Base-by-base conservation (phyloP, 164 flowering plant species). In the Umbellularia californica region DNA sequence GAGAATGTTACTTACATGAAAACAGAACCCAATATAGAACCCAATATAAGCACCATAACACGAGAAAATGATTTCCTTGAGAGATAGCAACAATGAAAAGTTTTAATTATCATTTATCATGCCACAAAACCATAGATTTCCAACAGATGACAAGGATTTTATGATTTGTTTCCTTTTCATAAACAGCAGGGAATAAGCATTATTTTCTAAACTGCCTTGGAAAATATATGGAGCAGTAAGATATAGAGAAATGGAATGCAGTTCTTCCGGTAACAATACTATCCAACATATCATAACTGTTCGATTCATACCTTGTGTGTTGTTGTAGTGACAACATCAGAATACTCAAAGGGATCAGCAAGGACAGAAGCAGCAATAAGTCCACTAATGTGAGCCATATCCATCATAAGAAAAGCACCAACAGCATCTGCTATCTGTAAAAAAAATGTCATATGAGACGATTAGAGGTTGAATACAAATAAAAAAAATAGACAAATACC, bases 341-440 rank as follows among this genome's bases (percentile, higher is more conserved):
- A 92, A 70, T 78, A 94, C 81, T 95, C 92, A 84, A 95, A 95
- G 28, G 99, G 99, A 79, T 95, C 77, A 73, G 85, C 92, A 83
- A 92, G 87, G 58, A 95, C 99, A 73, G 95, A 87, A 76, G 98
- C 97, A 85, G 97, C 92, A 84, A 91, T 94, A 58, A 95, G 90
- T 20, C 97, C 97, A 82, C 97, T 91, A 68, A 95, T 91, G 80
- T 95, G 98, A 81, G 97, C 98, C 98, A 95, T 95, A 77, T 95
- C 97, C 94, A 90, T 90, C 97, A 95, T 90, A n/a, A 95, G 89
- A 71, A 95, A 93, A 78, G 98, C 95, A 75, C 94, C 97, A 70
- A 87, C 94, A 77, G 87, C 75, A 88, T 92, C 95, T 27, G 97
- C 98, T 68, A 95, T 90, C 98, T 95, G 80, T 70, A 76, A 75